These are phyloP conservation scores for Claviceps purpurea DNA, from an alignment of 2,329 filamentous ascomycete genomes.

Conservation along the genomic window DNA sequence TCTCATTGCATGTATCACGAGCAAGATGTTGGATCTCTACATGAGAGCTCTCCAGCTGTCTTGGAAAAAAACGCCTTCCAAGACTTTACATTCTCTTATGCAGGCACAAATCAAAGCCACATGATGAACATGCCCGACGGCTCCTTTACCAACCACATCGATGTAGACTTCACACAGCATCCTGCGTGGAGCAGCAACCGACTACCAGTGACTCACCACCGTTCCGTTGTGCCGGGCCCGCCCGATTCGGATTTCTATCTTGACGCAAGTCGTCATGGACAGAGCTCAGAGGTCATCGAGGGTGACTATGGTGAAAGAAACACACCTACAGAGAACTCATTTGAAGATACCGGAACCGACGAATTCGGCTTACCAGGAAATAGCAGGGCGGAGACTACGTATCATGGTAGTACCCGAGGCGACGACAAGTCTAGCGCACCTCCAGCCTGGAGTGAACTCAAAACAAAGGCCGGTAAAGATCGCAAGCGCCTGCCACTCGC, in stretches of 20 bases:
- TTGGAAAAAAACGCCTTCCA: slow-evolving; percentile 36
- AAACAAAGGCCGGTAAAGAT: slow-evolving; percentile 90
- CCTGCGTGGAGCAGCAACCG: slow-evolving; percentile 8
- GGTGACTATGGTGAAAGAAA: slow-evolving; percentile 29
- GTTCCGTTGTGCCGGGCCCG: slow-evolving; percentile 8
- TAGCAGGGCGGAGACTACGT: slow-evolving; percentile 37
- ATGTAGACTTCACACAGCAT: slow-evolving; percentile 23
- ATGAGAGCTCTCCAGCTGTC: slow-evolving; percentile 14
- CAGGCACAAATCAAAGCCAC: slow-evolving; percentile 18
- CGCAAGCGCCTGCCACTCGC: slow-evolving; percentile 83
- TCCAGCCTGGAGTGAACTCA: slow-evolving; percentile 68
- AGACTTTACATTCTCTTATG: slow-evolving; percentile 39
- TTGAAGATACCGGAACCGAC: slow-evolving; percentile 42
- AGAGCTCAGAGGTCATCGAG: slow-evolving; percentile 29
- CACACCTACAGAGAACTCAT: slow-evolving; percentile 29
- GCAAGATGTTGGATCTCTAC: slow-evolving; percentile 10
- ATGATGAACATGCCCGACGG: slow-evolving; percentile 18
- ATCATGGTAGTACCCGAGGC: slow-evolving; percentile 37
- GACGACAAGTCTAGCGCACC: slow-evolving; percentile 45
- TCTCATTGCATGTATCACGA: slow-evolving; percentile 13
- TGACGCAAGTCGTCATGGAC: slow-evolving; percentile 12
- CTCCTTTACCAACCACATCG: slow-evolving; percentile 17
- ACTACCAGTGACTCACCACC: slow-evolving; percentile 9
- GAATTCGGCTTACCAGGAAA: slow-evolving; percentile 42
- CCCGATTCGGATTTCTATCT: slow-evolving; percentile 13